Conservation (phyloP, 495 filamentous ascomycete species). For the Sordaria brevicollis region DNA sequence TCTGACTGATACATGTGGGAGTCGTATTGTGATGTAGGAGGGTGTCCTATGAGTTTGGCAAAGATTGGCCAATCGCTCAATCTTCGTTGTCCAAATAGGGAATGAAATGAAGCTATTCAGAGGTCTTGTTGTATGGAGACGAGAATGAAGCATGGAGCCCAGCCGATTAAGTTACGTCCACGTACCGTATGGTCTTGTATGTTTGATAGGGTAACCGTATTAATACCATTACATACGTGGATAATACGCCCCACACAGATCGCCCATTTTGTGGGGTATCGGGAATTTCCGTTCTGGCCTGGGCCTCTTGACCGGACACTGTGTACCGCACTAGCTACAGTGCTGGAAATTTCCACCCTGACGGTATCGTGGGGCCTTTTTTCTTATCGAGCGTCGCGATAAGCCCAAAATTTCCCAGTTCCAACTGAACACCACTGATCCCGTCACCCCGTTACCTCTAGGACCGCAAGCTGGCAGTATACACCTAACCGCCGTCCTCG, state of each 20-base stretch:
- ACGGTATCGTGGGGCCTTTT: not conserved
- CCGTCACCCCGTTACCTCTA: not conserved
- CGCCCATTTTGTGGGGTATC: not conserved
- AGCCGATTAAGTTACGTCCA: not conserved
- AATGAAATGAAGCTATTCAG: not conserved
- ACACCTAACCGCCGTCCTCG: not conserved
- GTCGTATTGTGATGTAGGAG: not conserved
- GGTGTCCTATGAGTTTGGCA: not conserved
- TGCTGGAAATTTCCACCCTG: not conserved
- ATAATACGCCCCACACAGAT: not conserved
- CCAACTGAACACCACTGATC: not conserved
- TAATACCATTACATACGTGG: not conserved
- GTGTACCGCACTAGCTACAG: not conserved
- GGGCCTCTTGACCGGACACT: not conserved
- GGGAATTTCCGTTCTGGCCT: not conserved
- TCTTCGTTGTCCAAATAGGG: not conserved
- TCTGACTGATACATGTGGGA: not conserved
- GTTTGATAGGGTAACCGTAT: not conserved
- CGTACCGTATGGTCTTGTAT: not conserved
- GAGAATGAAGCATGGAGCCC: not conserved
- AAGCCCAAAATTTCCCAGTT: conserved; percentile 5
- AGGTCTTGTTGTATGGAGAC: not conserved
- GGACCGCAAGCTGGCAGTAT: not conserved
- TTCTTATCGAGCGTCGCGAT: conserved; percentile 3
- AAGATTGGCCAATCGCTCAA: not conserved